Evolutionary conservation across 345 rosid species (phyloP).

Genomic region (Arabis alpina): DNA sequence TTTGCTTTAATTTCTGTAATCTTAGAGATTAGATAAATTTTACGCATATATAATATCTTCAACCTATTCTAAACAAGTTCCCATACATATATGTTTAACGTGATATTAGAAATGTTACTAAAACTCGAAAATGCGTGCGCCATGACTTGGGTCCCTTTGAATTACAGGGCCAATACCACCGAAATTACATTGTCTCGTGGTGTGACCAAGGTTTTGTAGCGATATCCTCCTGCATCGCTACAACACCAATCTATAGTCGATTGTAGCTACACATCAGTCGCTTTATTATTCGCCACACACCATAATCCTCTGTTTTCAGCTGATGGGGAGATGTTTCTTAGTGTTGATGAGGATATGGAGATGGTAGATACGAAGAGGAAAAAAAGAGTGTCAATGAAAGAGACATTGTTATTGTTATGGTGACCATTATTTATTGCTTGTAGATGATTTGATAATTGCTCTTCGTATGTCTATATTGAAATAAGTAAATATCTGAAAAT

Average conservation of each 20-base stretch:
- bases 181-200: background rate
- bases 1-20: too few species aligned
- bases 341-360: background rate
- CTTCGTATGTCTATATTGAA: too few species aligned
- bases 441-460: background rate
- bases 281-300: background rate
- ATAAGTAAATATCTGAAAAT: too few species aligned
- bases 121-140: background rate
- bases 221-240: background rate
- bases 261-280: background rate
- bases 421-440: background rate
- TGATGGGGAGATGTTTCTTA: background rate
- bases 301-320: background rate
- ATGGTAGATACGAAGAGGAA: background rate
- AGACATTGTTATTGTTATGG: background rate
- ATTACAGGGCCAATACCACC: background rate
- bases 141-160: background rate
- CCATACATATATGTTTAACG: background rate
- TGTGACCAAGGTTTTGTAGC: background rate
- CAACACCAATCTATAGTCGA: conserved; percentile 1
- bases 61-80: background rate
- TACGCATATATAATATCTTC: too few species aligned
- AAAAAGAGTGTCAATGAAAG: background rate
- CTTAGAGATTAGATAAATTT: too few species aligned
- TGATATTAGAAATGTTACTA: background rate